Evolutionary conservation across 768 basidiomycete species (phyloP), one percentile per base, ranked within the genome.

Genomic region (Krasilnikovozyma curviuscula): DNA sequence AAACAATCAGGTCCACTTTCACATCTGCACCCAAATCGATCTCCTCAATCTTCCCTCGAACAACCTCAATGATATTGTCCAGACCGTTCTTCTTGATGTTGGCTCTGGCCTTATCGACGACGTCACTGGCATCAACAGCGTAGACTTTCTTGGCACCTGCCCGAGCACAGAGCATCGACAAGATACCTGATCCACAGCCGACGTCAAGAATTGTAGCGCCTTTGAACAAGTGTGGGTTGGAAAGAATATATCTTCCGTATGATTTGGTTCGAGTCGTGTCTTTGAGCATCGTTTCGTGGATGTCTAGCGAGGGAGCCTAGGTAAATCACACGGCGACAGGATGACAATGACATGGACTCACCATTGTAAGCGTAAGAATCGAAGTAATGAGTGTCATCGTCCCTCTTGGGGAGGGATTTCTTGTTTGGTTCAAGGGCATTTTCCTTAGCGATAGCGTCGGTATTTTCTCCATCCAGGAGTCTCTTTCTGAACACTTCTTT

Each of bases 331-430:
- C 27, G 23, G 27, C 7, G 40, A n/a, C 6, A 12, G 12, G 7
- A 37, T 37, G 24, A 42, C 13, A n/a, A 2, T 12, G 2, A n/a
- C 18, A 19, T 16, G 25, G 9, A 55, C 66, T 7, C 42, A 85
- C 88, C 89, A 53, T 89, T 89, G 53, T 76, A 77, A 23, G 72
- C 80, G 57, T 97, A 95, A 51, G 81, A 83, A 47, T 81, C 71
- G 65, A 93, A 97, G 65, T 95, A 95, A 60, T 93, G 84, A 0
- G 82, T 74, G 61, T 97, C 91, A 53, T 93, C 83, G 56, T 93
- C 86, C 31, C 81, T 66, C 24, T 58, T 56, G n/a, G 70, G 9
- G 32, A 44, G n/a, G 34, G 54, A 23, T 60, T 55, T 16, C 60
- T 40, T n/a, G 4, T 57, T 54, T 62, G 56, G 24, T 47, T 57